Conservation (phyloP, 2,329 filamentous ascomycete genomes). For the Botrytis fragariae region DNA sequence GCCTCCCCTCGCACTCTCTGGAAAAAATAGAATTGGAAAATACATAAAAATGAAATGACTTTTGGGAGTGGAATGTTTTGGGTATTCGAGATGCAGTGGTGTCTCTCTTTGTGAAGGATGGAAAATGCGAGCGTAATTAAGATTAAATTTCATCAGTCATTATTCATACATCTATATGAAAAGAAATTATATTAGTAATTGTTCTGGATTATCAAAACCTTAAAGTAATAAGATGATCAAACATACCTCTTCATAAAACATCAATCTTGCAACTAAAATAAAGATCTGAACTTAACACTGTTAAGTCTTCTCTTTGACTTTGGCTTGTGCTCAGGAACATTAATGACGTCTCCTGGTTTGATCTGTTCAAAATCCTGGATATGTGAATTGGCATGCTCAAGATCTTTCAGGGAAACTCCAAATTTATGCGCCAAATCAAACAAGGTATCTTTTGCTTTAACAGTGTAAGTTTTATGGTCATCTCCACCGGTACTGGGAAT, state of each 20-base stretch:
- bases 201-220: not conserved
- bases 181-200: not conserved
- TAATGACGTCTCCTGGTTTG: not conserved
- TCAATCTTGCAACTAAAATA: not conserved
- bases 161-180: not conserved
- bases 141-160: not conserved
- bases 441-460: not conserved
- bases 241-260: not conserved
- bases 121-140: not conserved
- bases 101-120: not conserved
- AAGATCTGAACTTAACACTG: not conserved
- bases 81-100: not conserved
- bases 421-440: not conserved
- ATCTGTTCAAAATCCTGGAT: not conserved
- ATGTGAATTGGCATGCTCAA: not conserved
- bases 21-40: not conserved
- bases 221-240: rapidly evolving
- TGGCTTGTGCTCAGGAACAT: not conserved
- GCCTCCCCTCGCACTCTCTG: not conserved
- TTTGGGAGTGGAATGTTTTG: not conserved
- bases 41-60: too few species aligned
- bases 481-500: not conserved
- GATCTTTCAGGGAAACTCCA: not conserved
- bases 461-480: not conserved
- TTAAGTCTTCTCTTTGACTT: not conserved